Percentiles rank a stretch among this genome's conserved stretches.
Conservation (phyloP, 257 asterid species). For the Mentha longifolia region DNA sequence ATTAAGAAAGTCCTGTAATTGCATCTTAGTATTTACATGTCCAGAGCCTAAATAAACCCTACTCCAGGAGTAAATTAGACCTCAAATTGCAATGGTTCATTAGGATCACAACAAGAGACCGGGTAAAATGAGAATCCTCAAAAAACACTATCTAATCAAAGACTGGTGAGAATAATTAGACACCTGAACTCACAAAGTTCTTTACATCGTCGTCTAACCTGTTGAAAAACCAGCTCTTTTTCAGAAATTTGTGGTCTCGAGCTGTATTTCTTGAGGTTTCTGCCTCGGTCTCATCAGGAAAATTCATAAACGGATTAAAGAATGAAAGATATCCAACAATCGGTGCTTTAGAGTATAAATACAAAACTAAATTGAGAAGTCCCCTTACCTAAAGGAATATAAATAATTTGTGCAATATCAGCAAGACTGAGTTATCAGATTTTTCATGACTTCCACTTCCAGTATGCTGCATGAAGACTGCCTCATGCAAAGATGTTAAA, state of each 20-base stretch:
- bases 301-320: slow-evolving; percentile 13
- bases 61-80: slow-evolving; percentile 18
- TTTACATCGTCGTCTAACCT: slow-evolving; percentile 37
- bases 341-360: slow-evolving; percentile 27
- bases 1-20: too few relatives aligned
- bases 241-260: slow-evolving; percentile 19
- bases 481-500: slow-evolving; percentile 23
- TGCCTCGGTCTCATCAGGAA: slow-evolving; percentile 34
- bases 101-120: slow-evolving; percentile 23
- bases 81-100: slow-evolving; percentile 21
- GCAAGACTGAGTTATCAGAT: slow-evolving; percentile 21
- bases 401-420: slow-evolving; percentile 34
- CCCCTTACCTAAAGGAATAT: slow-evolving; percentile 46
- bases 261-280: slow-evolving; percentile 31
- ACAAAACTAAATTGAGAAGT: slow-evolving; percentile 31
- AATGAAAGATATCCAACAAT: slow-evolving; percentile 8
- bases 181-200: slow-evolving; percentile 30
- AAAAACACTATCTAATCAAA: slow-evolving; percentile 1
- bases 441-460: slow-evolving; percentile 17
- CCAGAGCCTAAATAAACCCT: slow-evolving; percentile 26
- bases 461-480: slow-evolving; percentile 19
- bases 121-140: slow-evolving; percentile 24
- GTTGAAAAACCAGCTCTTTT: slow-evolving; percentile 32
- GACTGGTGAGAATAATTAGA: slow-evolving; percentile 22
- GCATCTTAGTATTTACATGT: too few relatives aligned